These are phyloP conservation scores for Podospora comata DNA, from an alignment of 495 filamentous ascomycete genomes.

Conservation along the genomic window DNA sequence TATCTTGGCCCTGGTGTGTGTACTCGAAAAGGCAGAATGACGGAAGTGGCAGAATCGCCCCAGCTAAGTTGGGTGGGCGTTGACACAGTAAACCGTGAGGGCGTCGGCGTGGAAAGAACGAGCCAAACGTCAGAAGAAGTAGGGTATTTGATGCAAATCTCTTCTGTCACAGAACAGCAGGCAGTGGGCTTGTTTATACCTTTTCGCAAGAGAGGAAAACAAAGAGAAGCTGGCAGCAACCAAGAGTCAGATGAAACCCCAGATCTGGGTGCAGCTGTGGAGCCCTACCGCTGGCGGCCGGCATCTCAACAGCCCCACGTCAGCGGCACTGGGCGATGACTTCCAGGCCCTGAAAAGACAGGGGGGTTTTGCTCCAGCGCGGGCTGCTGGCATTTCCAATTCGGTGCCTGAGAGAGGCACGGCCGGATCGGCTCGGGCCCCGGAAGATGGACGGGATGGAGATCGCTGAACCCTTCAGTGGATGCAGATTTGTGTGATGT, in stretches of 20 bases:
- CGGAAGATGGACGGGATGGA: neutral
- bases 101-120: neutral
- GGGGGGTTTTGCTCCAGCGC: neutral
- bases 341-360: neutral
- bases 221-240: neutral
- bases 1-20: slow-evolving; percentile 1
- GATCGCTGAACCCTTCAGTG: neutral
- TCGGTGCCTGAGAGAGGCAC: neutral
- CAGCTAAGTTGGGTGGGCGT: neutral
- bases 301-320: neutral
- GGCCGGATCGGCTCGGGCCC: neutral
- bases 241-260: neutral
- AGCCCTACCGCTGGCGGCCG: neutral
- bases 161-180: neutral
- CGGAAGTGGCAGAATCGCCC: neutral
- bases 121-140: neutral
- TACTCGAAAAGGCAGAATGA: neutral
- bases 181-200: neutral
- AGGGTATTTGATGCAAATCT: neutral
- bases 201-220: neutral
- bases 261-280: neutral
- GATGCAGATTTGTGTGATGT: neutral
- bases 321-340: neutral
- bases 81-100: neutral
- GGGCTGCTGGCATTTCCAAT: no score